phyloP scores from a whole-genome alignment of 768 basidiomycete genomes.

The Gautieria morchelliformis region DNA sequence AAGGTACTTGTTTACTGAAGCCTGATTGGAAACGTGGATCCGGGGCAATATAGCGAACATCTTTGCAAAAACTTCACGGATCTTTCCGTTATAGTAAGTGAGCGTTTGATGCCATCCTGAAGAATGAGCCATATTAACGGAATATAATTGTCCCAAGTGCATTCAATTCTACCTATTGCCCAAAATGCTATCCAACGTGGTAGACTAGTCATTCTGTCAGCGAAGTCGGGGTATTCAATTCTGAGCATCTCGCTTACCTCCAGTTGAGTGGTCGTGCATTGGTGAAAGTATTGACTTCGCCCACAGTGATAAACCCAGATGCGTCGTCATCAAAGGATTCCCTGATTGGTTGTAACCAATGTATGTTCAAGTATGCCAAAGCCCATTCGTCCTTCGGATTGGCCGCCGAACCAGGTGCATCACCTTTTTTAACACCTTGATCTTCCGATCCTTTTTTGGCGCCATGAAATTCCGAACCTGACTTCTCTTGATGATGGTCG shows the following conservation, averaged over 20 bases:
- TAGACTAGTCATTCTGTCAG: constrained; percentile 12
- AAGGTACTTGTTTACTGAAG: background rate
- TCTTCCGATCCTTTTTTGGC: too few relatives aligned
- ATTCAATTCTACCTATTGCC: constrained; percentile 15
- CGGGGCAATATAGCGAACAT: background rate
- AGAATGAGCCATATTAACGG: background rate
- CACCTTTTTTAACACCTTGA: too few relatives aligned
- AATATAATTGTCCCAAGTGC: background rate
- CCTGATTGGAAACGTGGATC: background rate
- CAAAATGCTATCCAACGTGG: constrained; percentile 25
- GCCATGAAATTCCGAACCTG: too few relatives aligned
- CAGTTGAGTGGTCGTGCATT: constrained; percentile 16
- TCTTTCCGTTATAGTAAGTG: background rate
- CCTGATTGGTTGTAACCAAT: constrained; percentile 16
- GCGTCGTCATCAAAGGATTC: constrained; percentile 27
- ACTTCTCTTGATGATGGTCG: too few relatives aligned
- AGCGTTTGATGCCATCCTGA: constrained; percentile 6
- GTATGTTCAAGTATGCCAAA: constrained; percentile 15
- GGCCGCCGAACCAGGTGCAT: background rate
- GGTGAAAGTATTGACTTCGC: constrained; percentile 25
- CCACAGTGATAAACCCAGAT: constrained; percentile 23
- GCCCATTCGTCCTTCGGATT: constrained; percentile 15
- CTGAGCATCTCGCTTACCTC: constrained; percentile 14
- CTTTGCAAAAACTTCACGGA: background rate
- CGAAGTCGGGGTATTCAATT: background rate